Base-by-base conservation (phyloP, 495 filamentous ascomycete species). In the Hypoxylon trugodes region DNA sequence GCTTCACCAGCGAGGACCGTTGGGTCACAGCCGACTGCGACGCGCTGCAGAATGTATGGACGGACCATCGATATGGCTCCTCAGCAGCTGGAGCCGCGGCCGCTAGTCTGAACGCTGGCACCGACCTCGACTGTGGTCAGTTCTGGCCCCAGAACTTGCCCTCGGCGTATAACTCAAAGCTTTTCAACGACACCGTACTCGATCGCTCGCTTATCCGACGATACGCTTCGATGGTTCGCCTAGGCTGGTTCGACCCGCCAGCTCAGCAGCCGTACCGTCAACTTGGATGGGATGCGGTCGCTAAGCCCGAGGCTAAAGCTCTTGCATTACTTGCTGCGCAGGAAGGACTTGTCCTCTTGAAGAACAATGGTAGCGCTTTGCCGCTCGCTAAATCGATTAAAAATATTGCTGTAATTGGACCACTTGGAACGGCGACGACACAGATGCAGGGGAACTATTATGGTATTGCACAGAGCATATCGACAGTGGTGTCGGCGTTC, bases 391-490 rank as follows among this genome's bases (percentile, higher is more conserved):
- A 73, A 10, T 68, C 64, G 4, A 65, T 67, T 12, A 76, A 68
- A 15, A 80, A 70, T 7, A 70, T 87, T n/a, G 85, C 83, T 6
- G 68, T 89, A 6, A 76, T 89, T 50, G 87, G 86, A 0, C 79
- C 79, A 1, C 86, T 82, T 76, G 85, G 82, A 10, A 83, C 84
- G 47, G 85, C 84, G 3, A 87, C 85, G 0, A 77, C 69, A 3
- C 77, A 87, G 37, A 76, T 89, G 74, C 86, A 85, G 54, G 87
- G 86, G 4, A 86, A 85, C 58, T 89, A 89, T 70, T 77, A 65
- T 51, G 84, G 84, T 2, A 71, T 70, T 0, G 78, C 87, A 4
- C 85, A 83, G 8, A 87, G 85, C 65, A 73, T 87, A 3, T 80
- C 75, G 38, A 82, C 80, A 15, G 84, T 83, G 0, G 66, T 85